Base-by-base conservation (phyloP, 2,329 filamentous ascomycete genomes). In the Cladophialophora psammophila region DNA sequence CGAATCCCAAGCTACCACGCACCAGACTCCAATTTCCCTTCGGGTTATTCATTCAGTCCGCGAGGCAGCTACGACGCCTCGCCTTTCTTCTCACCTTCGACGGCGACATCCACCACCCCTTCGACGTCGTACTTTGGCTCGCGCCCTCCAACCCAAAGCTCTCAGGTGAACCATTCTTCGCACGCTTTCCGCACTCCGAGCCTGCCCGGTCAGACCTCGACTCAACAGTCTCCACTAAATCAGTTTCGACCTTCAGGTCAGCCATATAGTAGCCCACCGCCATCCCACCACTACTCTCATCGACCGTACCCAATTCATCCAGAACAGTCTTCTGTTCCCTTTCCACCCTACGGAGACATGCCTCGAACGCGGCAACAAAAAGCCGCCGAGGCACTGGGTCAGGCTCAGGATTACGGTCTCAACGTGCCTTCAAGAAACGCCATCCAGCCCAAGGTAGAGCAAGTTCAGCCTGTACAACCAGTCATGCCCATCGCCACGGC, bases 51-150 rank as follows among this genome's bases (percentile, higher is more conserved):
- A 76, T 65, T 72, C 73, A 66, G 78, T 72, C 64, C 78, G 75
- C 20, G 66, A 78, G 62, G 75, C 54, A 81, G 80, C 65, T 82
- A 81, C 80, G 79, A 82, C 79, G 77, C 78, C 62, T 81, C 80
- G 7, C 79, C 80, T 1, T 82, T 80, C 73, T 82, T 82, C 72
- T 76, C 75, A 68, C 73, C 78, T 57, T 78, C 78, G 38, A 63
- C 62, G 31, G 61, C 69, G 31, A 63, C 78, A 50, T 59, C 65
- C 50, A 60, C 69, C 35, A 58, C 71, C 15, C 59, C 71, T 6
- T 65, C 67, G 36, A 57, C 67, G 20, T 71, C 72, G 42, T 73
- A 73, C 63, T 73, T 73, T 61, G 58, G 61, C n/a, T 35, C 60
- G 18, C 69, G 66, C 38, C 26, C 60, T 53, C 68, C 65, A 32